A percentile compares a stretch with the other conserved stretches of the same genome.
phyloP scores from a whole-genome alignment of 768 basidiomycete species.

The Suillus variegatus region DNA sequence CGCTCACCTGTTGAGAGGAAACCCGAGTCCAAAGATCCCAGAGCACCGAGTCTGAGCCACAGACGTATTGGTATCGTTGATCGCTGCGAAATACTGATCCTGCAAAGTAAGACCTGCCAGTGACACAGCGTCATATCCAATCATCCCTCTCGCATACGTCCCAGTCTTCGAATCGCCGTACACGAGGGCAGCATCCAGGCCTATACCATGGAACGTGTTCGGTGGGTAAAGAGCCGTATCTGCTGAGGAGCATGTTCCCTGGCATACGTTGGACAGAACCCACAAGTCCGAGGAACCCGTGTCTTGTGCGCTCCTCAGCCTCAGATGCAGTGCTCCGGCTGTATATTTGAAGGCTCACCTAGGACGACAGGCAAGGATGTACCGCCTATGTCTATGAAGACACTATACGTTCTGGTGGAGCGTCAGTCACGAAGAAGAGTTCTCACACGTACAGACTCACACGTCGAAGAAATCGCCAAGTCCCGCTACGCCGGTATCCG shows the following conservation, averaged over 20 bases:
- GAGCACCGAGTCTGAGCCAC: slow-evolving; percentile 55
- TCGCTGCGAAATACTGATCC: slow-evolving; percentile 64
- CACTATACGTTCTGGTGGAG: slow-evolving; percentile 57
- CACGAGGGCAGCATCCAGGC: slow-evolving; percentile 47
- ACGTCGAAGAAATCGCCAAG: slow-evolving; percentile 64
- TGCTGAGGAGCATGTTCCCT: slow-evolving; percentile 37
- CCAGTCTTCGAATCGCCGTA: slow-evolving; percentile 77
- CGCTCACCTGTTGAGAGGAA: slow-evolving; percentile 67
- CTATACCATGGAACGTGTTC: slow-evolving; percentile 45
- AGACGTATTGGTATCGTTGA: slow-evolving; percentile 68
- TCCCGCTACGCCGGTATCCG: slow-evolving; percentile 42
- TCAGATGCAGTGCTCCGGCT: background rate
- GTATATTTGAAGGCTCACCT: slow-evolving; percentile 39
- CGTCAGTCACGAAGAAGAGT: slow-evolving; percentile 1
- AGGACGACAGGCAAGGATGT: slow-evolving; percentile 56
- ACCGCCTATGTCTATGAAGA: slow-evolving; percentile 58
- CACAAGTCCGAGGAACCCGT: slow-evolving; percentile 81
- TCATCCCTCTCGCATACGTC: slow-evolving; percentile 63
- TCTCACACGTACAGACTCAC: slow-evolving; percentile 38
- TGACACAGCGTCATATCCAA: slow-evolving; percentile 59
- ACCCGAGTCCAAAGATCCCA: slow-evolving; percentile 77
- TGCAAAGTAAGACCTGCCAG: slow-evolving; percentile 52
- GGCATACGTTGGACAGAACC: slow-evolving; percentile 64
- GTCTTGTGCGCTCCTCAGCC: slow-evolving; percentile 41
- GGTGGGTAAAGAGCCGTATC: slow-evolving; percentile 51